Base-by-base conservation (phyloP, 1,284 basidiomycete genomes). In the Schizopora paradoxa region DNA sequence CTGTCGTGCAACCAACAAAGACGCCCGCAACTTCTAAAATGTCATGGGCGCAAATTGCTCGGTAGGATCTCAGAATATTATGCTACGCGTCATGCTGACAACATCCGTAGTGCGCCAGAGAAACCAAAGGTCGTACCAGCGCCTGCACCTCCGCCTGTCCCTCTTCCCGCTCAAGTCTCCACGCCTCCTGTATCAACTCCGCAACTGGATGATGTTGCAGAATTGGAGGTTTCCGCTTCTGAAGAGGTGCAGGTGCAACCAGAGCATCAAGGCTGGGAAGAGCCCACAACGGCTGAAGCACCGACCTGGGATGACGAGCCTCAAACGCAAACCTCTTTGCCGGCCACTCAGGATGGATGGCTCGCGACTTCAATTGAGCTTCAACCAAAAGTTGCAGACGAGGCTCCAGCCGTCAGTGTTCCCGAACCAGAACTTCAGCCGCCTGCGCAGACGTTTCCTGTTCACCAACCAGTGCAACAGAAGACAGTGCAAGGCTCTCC, bases 21-120 rank as follows among this genome's bases (percentile, higher is more conserved):
- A 69, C 72, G 5, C 82, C 82, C 38, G 76, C 78, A 26, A 81
- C 77, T 8, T 77, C 82, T 8, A 86, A 86, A 66, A 62, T 84
- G 47, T 86, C 86, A 31, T 87, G 86, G 85, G 86, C 86, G 18
- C 82, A 89, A 57, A 73, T 89, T 60, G 85, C 86, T 54, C 70
- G 79, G 85, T 81, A 60, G 14, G 73, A 68, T 38, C 14, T 28
- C 26, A 16, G 39, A 35, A 44, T 50, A 26, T 43, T 31, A 14
- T 47, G 26, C 41, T 39, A 37, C 23, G 27, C 37, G 14, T 11
- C 31, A 22, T 45, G 7, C 16, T 46, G n/a, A 21, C 31, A 21
- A 4, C 18, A 31, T 19, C 31, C 19, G 13, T 51, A 81, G 73
- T 35, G 69, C 73, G 5, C 72, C 77, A 50, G 77, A 81, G 55